phyloP scores from a whole-genome alignment of 192 early-diverging fungal species.

The Allomyces javanicus region DNA sequence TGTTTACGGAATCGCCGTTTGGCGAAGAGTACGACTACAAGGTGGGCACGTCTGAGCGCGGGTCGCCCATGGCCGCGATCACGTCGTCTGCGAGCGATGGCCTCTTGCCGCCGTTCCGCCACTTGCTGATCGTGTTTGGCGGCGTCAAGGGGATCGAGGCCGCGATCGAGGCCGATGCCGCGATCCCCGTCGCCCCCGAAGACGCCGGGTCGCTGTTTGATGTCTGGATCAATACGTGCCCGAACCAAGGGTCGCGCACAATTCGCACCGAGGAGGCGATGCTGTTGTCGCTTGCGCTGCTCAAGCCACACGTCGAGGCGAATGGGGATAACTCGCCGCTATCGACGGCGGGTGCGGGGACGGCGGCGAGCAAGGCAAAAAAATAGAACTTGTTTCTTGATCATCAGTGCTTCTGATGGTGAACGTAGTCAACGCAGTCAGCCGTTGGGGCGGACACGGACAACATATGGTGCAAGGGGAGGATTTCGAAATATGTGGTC shows the following conservation, averaged over 20 bases:
- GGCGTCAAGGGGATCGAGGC: conserved; percentile 39
- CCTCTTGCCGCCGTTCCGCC: conserved; percentile 14
- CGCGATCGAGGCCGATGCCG: conserved; percentile 39
- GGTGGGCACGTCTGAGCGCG: conserved; percentile 35
- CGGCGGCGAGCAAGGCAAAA: too few species aligned
- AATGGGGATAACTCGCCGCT: not conserved
- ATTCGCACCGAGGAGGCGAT: conserved; percentile 34
- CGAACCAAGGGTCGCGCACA: conserved; percentile 31
- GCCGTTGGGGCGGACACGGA: too few species aligned
- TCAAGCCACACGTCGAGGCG: not conserved
- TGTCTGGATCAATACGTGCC: conserved; percentile 32
- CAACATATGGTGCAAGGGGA: too few species aligned
- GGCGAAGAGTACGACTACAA: conserved; percentile 40
- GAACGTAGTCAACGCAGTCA: too few species aligned
- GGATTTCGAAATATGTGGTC: too few species aligned
- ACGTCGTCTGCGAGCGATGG: not conserved
- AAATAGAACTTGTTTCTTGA: too few species aligned
- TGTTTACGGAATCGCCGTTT: conserved; percentile 33
- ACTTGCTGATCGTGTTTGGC: conserved; percentile 46
- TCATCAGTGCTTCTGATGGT: too few species aligned
- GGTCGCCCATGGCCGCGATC: conserved; percentile 8
- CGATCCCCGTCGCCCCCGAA: conserved; percentile 26
- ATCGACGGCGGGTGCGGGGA: too few species aligned
- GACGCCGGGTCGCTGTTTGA: conserved; percentile 43
- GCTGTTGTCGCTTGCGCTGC: not conserved